phyloP scores from a whole-genome alignment of 2,329 filamentous ascomycete species.

The Thelonectria discophora region DNA sequence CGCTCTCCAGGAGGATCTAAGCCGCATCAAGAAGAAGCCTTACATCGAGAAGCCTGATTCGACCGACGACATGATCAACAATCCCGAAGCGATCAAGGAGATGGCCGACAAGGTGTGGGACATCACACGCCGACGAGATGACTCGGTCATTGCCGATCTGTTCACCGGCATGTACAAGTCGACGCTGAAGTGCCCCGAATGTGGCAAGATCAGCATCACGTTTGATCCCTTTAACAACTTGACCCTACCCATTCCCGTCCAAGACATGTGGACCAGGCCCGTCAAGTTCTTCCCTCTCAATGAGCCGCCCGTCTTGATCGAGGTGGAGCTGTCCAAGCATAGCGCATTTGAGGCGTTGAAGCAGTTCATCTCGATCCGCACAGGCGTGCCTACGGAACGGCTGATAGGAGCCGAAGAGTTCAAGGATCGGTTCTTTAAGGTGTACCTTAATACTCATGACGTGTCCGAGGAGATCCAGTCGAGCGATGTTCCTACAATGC shows the following conservation, averaged over 20 bases:
- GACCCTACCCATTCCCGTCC: conserved; percentile 87
- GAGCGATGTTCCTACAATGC: conserved; percentile 73
- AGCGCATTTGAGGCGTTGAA: conserved; percentile 75
- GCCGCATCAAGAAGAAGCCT: conserved; percentile 92
- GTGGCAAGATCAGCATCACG: conserved; percentile 95
- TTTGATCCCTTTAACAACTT: conserved; percentile 98
- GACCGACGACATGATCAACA: conserved; percentile 91
- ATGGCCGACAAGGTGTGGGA: conserved; percentile 91
- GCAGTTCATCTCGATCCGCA: conserved; percentile 72
- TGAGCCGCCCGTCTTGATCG: conserved; percentile 73
- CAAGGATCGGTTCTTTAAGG: conserved; percentile 84
- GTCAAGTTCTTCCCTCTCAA: conserved; percentile 82
- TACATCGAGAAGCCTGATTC: conserved; percentile 98
- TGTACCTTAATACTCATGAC: conserved; percentile 74
- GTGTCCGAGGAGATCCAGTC: conserved; percentile 76
- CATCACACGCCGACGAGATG: conserved; percentile 90
- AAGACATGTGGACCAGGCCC: conserved; percentile 79
- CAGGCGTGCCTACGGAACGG: conserved; percentile 69
- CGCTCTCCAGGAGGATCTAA: conserved; percentile 93
- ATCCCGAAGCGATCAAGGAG: conserved; percentile 79
- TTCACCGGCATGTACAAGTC: conserved; percentile 99
- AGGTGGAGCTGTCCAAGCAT: conserved; percentile 83
- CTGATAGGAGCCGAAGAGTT: conserved; percentile 87
- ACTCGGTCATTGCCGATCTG: conserved; percentile 93
- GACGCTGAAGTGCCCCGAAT: conserved; percentile 89